Conservation (phyloP, 2,329 filamentous ascomycete species). For the Botrytis paeoniae region DNA sequence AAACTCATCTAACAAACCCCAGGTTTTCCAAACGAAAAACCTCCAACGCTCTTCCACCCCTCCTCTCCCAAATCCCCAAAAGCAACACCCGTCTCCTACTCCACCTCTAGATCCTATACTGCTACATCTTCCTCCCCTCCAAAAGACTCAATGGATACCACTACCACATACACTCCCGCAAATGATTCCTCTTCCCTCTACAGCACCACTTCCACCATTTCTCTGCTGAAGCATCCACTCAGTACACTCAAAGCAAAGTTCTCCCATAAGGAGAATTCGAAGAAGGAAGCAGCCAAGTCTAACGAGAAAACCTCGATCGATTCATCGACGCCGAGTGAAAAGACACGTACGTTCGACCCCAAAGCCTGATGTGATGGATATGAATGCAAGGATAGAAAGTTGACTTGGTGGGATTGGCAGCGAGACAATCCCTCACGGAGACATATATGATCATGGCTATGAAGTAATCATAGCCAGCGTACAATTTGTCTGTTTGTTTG, state of each 20-base stretch:
- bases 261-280: not conserved
- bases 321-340: not conserved
- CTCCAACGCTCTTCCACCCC: constrained; percentile 30
- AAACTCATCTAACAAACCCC: constrained; percentile 12
- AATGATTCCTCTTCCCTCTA: constrained; percentile 29
- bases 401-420: not conserved
- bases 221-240: constrained; percentile 26
- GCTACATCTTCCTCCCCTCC: not conserved
- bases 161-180: not conserved
- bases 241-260: constrained; percentile 2
- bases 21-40: constrained; percentile 29
- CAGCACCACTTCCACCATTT: constrained; percentile 32
- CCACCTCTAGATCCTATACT: constrained; percentile 23
- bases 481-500: not conserved
- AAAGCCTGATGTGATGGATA: not conserved
- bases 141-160: constrained; percentile 1
- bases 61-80: constrained; percentile 28
- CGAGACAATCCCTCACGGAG: constrained; percentile 7
- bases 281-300: not conserved
- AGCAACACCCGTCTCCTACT: constrained; percentile 8
- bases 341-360: constrained; percentile 8
- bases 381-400: not conserved
- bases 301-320: not conserved
- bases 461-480: constrained; percentile 19
- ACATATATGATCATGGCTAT: constrained; percentile 27